phyloP scores from a whole-genome alignment of 129 eudicot genomes.

The Centaurea solstitialis region DNA sequence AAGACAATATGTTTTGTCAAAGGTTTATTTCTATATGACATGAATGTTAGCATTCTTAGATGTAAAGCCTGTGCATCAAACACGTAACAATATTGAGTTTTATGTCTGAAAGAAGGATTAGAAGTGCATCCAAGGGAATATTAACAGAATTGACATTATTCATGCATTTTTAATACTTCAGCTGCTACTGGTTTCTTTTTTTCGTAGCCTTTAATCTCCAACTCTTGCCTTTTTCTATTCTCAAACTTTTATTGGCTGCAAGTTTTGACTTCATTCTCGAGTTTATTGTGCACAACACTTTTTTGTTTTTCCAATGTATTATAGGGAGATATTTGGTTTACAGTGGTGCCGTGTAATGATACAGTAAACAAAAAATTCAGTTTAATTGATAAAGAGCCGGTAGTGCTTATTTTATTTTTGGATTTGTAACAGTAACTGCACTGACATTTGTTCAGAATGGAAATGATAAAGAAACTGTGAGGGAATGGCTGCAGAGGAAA shows the following conservation, averaged over 20 bases:
- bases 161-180: not conserved
- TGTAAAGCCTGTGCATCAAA: not conserved
- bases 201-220: not conserved
- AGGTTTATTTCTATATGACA: not conserved
- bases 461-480: conserved; percentile 59
- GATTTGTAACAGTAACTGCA: not conserved
- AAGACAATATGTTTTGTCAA: conserved; percentile 15
- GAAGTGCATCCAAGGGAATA: not conserved
- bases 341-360: not conserved
- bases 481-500: conserved; percentile 55
- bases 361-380: not conserved
- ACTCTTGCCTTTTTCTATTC: not conserved
- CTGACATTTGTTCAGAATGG: conserved; percentile 41
- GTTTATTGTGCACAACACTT: not conserved
- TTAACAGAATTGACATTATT: not conserved
- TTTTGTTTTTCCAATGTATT: not conserved
- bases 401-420: conserved; percentile 2
- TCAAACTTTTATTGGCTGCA: not conserved
- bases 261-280: not conserved
- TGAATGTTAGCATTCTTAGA: not conserved
- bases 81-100: not conserved
- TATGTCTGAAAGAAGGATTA: not conserved
- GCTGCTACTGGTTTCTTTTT: not conserved
- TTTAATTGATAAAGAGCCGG: not conserved
- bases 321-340: not conserved